Evolutionary conservation across 2,329 filamentous ascomycete genomes (phyloP).

Genomic region (Clonostachys sp.): DNA sequence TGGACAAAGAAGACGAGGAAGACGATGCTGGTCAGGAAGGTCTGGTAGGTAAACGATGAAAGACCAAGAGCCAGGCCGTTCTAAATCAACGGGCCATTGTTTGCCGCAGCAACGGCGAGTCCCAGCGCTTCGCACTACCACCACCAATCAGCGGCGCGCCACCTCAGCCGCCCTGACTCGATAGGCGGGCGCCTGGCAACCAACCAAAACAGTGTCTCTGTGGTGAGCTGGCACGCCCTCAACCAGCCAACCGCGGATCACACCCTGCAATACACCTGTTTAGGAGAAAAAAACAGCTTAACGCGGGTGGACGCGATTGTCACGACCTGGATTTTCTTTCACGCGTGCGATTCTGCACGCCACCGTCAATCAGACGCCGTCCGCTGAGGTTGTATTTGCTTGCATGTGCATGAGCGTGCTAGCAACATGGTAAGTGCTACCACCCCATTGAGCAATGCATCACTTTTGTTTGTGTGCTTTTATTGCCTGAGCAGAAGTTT

Average conservation of each 20-base stretch:
- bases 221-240: too few relatives aligned
- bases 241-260: too few relatives aligned
- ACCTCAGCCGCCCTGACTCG: not conserved
- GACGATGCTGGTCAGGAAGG: too few relatives aligned
- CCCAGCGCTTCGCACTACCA: not conserved
- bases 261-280: too few relatives aligned
- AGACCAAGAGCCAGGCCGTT: too few relatives aligned
- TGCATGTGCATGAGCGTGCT: not conserved
- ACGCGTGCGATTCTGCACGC: not conserved
- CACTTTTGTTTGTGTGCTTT: too few relatives aligned
- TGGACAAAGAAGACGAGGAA: too few relatives aligned
- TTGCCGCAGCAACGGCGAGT: constrained; percentile 23
- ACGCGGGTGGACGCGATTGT: constrained; percentile 20
- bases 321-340: constrained; percentile 2
- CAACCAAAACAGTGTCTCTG: not conserved
- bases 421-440: too few relatives aligned
- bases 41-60: too few relatives aligned
- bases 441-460: not conserved
- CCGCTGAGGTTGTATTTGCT: not conserved
- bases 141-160: not conserved
- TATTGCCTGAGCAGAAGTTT: too few relatives aligned
- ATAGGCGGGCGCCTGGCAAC: not conserved
- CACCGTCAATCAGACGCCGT: not conserved
- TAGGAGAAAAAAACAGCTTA: constrained; percentile 18
- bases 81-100: constrained; percentile 5